A percentile compares a stretch with the other conserved stretches of the same genome.
These are phyloP conservation scores for Isoetes taiwanensis DNA, from an alignment of 75 land plant genomes.

Conservation along the genomic window DNA sequence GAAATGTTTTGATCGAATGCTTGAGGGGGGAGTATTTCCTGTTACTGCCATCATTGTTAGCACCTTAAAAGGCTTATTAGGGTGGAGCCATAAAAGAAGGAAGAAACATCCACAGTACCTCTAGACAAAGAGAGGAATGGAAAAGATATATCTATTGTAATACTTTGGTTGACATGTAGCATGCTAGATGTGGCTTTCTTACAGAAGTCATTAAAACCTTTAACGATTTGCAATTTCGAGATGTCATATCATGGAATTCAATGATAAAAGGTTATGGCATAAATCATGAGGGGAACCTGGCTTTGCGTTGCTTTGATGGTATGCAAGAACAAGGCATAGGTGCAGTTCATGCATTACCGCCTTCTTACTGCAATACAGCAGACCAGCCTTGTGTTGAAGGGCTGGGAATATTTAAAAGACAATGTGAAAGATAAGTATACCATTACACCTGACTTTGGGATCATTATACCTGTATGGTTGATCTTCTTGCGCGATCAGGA, in stretches of 20 bases:
- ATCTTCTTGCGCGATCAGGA: constrained; percentile 20
- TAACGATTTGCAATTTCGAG: too few relatives aligned
- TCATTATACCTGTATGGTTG: constrained; percentile 20
- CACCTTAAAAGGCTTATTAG: constrained; percentile 22
- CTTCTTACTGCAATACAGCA: constrained; percentile 17
- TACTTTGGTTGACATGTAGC: too few relatives aligned
- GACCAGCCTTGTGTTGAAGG: constrained; percentile 9
- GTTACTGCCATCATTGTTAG: constrained; percentile 20
- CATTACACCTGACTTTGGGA: constrained; percentile 8
- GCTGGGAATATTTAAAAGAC: not conserved
- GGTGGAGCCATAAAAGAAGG: constrained; percentile 15
- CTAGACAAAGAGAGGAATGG: constrained; percentile 11
- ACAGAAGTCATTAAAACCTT: constrained; percentile 12
- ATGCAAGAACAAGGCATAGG: too few relatives aligned
- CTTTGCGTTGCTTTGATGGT: too few relatives aligned
- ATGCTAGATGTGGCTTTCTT: too few relatives aligned
- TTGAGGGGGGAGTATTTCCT: constrained; percentile 17
- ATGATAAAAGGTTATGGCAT: too few relatives aligned
- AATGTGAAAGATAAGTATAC: constrained; percentile 9
- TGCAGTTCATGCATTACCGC: constrained; percentile 13
- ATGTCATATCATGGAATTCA: too few relatives aligned
- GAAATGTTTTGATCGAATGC: too few relatives aligned
- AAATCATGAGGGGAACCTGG: too few relatives aligned
- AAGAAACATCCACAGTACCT: constrained; percentile 29
- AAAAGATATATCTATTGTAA: constrained; percentile 33